A percentile compares a stretch with the other conserved stretches of the same genome.
Evolutionary conservation across 176 grass and related monocot genomes (phyloP).

Genomic region (Triticum aestivum): DNA sequence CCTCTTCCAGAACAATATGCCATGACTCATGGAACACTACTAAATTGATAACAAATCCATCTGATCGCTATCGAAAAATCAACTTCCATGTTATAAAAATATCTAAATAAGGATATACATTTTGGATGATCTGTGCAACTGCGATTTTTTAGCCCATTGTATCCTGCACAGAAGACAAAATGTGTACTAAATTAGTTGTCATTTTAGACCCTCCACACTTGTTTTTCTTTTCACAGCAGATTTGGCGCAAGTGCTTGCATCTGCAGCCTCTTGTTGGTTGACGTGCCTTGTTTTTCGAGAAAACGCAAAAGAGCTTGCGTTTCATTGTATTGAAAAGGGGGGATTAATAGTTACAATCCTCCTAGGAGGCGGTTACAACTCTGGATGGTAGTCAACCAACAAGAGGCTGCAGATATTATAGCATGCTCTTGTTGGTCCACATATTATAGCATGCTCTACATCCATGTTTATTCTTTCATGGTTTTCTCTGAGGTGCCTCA

Average conservation of each 20-base stretch:
- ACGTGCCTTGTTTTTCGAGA: background rate
- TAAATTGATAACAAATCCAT: background rate
- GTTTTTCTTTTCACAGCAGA: background rate
- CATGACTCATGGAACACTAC: background rate
- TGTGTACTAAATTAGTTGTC: background rate
- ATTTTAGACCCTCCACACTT: background rate
- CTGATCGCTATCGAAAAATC: background rate
- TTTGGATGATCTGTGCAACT: background rate
- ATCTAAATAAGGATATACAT: background rate
- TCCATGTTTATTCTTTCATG: slow-evolving; percentile 5
- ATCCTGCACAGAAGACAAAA: background rate
- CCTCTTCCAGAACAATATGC: background rate
- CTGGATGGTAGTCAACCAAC: no score
- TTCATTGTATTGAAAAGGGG: no score
- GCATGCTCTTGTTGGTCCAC: background rate
- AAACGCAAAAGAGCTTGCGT: no score
- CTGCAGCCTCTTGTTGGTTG: background rate
- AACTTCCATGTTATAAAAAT: background rate
- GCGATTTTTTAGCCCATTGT: background rate
- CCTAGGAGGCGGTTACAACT: no score
- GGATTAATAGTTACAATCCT: no score
- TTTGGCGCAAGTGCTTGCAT: background rate
- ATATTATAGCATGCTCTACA: background rate
- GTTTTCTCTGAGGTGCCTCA: background rate
- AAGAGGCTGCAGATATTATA: no score